These are phyloP conservation scores for Colletotrichum destructivum DNA, from an alignment of 2,329 filamentous ascomycete genomes.

Conservation along the genomic window DNA sequence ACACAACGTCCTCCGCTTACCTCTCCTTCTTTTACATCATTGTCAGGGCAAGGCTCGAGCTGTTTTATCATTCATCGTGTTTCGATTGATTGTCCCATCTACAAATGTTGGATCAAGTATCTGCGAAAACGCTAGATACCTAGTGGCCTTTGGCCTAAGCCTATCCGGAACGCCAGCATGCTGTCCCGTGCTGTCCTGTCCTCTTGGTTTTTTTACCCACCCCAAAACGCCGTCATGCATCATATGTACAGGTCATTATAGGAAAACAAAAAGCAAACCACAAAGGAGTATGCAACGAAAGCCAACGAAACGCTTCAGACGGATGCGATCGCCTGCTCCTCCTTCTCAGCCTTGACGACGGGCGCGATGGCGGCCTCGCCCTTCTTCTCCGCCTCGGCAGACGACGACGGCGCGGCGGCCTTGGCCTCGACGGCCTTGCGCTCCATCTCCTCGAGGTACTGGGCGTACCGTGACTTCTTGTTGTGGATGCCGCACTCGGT, in stretches of 20 bases:
- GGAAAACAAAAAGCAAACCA: background rate
- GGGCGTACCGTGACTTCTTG: conserved; percentile 92
- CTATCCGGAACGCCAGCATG: conserved; percentile 38
- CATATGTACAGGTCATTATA: conserved; percentile 41
- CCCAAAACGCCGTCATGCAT: conserved; percentile 40
- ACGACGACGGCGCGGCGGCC: conserved; percentile 46
- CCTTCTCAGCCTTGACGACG: conserved; percentile 42
- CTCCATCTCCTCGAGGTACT: conserved; percentile 84
- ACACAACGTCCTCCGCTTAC: too few species aligned
- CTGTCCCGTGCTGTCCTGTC: conserved; percentile 34
- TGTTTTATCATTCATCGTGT: background rate
- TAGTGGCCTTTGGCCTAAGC: conserved; percentile 24
- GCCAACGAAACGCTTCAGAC: background rate
- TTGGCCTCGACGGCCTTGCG: conserved; percentile 72
- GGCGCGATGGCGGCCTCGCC: conserved; percentile 42
- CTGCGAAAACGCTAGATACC: conserved; percentile 17
- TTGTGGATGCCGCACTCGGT: conserved; percentile 99
- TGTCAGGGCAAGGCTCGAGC: background rate
- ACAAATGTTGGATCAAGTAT: conserved; percentile 4
- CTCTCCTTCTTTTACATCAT: background rate
- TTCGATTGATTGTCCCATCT: conserved; percentile 27
- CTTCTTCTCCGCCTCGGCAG: conserved; percentile 42
- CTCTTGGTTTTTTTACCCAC: conserved; percentile 21
- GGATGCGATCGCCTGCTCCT: conserved; percentile 33
- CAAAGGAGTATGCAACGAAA: background rate